Base-by-base conservation (phyloP, 2,329 filamentous ascomycete species). In the Epichloe hybrida region DNA sequence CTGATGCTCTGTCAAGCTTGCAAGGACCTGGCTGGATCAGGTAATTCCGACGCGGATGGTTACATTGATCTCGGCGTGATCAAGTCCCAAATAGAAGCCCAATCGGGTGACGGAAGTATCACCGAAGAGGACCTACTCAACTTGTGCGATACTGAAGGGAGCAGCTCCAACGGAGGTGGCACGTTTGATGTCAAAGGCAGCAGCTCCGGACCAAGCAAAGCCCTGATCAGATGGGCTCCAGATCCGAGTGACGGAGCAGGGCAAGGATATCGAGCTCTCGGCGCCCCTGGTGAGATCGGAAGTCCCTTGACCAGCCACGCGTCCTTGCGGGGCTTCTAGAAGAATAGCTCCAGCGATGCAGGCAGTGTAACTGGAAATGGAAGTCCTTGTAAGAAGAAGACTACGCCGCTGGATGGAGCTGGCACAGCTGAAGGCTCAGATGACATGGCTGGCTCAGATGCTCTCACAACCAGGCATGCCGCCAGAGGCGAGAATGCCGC, bases 131-230 rank as follows among this genome's bases (percentile, higher is more conserved):
- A 96, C 60, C 75, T 97, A 58, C 74, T 91, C 39, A 81, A 86
- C 52, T 84, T 94, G 52, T 93, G 87, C 64, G 91, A 97, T 60
- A 95, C 91, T 0, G 88, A 95, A 64, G 93, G 93, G 52, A 94
- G 85, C 59, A 64, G 72, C 2, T 80, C 83, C 53, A 97, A 97
- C 60, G 93, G 93, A 45, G 91, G 91, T 43, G 93, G 93, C n/a
- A 84, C 78, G 27, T 94, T 98, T 61, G 81, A 86, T 35, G 75
- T 86, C 55, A 77, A 76, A 54, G 73, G 75, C 39, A 76, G 80
- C 46, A 54, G 54, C n/a, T 52, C 51, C 34, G 71, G 61, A 1
- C 56, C 59, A 31, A 68, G 65, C n/a, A 66, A 67, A 52, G 62
- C 65, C 38, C 58, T 59, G 6, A 74, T 84, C 48, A 72, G 77